Percentiles rank a stretch among this genome's conserved stretches.
These are phyloP conservation scores for Saturnispora bothae DNA, from an alignment of 805 yeast genomes.

Conservation along the genomic window DNA sequence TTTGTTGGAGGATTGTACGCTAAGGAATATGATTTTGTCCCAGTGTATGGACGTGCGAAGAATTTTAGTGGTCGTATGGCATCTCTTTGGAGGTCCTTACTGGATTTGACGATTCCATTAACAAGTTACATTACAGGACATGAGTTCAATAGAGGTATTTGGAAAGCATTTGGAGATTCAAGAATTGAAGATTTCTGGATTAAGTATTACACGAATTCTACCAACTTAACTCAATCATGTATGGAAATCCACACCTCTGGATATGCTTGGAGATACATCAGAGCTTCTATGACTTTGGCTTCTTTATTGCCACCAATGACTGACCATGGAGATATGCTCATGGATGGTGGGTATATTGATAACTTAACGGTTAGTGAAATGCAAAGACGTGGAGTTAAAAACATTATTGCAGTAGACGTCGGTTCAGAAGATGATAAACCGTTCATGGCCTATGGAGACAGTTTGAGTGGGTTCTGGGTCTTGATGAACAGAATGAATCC, in stretches of 20 bases:
- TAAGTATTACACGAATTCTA: slow-evolving; percentile 77
- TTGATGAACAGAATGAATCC: slow-evolving; percentile 81
- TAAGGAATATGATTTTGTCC: slow-evolving; percentile 80
- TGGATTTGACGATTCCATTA: slow-evolving; percentile 86
- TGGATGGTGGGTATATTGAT: slow-evolving; percentile 95
- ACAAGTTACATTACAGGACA: slow-evolving; percentile 96
- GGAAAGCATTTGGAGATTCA: slow-evolving; percentile 89
- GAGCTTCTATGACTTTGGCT: slow-evolving; percentile 96
- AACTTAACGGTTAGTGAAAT: slow-evolving; percentile 87
- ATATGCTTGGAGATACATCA: slow-evolving; percentile 87
- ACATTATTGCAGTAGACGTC: slow-evolving; percentile 88
- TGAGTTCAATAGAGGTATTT: slow-evolving; percentile 93
- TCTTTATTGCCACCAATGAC: slow-evolving; percentile 86
- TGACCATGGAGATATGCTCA: slow-evolving; percentile 81
- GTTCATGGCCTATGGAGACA: slow-evolving; percentile 85
- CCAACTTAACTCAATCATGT: slow-evolving; percentile 87
- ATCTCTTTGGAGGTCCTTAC: slow-evolving; percentile 72
- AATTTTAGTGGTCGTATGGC: slow-evolving; percentile 75
- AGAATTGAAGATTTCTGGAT: slow-evolving; percentile 97
- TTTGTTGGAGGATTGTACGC: slow-evolving; percentile 95
- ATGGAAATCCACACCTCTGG: slow-evolving; percentile 94
- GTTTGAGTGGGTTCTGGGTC: slow-evolving; percentile 89
- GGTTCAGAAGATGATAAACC: slow-evolving; percentile 91
- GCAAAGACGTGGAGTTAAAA: slow-evolving; percentile 79
- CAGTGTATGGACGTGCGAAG: slow-evolving; percentile 83